Base-by-base conservation (phyloP, 306 rosid genomes). In the Quercus parvula region DNA sequence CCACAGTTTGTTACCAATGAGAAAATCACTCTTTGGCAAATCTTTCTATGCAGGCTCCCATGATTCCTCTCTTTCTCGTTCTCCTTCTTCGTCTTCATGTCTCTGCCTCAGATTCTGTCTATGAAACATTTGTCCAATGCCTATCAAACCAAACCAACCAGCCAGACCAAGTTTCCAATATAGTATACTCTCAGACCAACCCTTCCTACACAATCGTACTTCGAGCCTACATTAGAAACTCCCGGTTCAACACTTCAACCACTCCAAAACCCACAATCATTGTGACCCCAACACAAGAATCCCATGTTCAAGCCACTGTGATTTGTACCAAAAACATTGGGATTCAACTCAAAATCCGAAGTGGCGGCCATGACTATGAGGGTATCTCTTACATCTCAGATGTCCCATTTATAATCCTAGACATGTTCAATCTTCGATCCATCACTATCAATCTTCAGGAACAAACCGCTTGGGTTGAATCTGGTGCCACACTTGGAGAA, bases 311-410 rank as follows among this genome's bases (percentile, higher is more conserved):
- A 24, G 84, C 84, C 17, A 70, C 94, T 3, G 91, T 94, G 0
- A 15, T 92, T 4, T 94, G 98, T 46, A 74, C 96, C 55, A 87
- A 86, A 33, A 31, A 2, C 49, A 64, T 86, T 17, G 83, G 81
- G 6, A 30, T 89, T 38, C 94, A 91, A 25, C 79, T 92, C 81
- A 90, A 85, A 81, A 87, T 84, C 71, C 80, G 96, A 3, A 94
- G 97, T 17, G 98, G 98, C 24, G 98, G 97, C 9, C 98, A 91
- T 72, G 98, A 93, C 79, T 90, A 75, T 22, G 98, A 92, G 67
- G 97, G 98, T 3, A 18, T 83, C 35, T 92, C 98, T 0, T 94
- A 94, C 76, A 70, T 82, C 80, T 92, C 97, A 44, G 76, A 84
- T n/a, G 77, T 75, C 33, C 87, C 81, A 27, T 94, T 94, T 69